Percentiles rank a stretch among this genome's conserved stretches.
phyloP scores from a whole-genome alignment of 768 basidiomycete genomes.

The Fomitopsis serialis region DNA sequence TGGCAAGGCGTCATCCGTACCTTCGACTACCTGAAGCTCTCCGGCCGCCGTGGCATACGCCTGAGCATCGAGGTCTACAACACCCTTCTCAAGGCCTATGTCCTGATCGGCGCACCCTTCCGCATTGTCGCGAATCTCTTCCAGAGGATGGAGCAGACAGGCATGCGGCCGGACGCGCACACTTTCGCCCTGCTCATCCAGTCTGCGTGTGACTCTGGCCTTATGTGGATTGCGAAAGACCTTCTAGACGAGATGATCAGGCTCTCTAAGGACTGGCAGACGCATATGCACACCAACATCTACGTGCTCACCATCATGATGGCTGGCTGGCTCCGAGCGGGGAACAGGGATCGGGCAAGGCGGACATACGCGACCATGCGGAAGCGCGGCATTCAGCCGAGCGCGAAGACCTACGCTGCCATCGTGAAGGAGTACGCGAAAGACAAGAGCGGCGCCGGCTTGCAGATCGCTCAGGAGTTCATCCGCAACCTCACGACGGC shows the following conservation, averaged over 20 bases:
- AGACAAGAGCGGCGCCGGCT: conserved; percentile 40
- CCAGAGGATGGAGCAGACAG: conserved; percentile 41
- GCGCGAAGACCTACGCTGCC: conserved; percentile 59
- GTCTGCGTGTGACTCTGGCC: conserved; percentile 70
- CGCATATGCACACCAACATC: conserved; percentile 40
- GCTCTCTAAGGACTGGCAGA: conserved; percentile 31
- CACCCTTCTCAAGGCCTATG: conserved; percentile 77
- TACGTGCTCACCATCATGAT: conserved; percentile 74
- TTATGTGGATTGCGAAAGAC: conserved; percentile 58
- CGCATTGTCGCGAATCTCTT: conserved; percentile 57
- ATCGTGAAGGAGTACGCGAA: conserved; percentile 61
- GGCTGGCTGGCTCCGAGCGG: conserved; percentile 58
- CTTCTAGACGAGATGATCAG: conserved; percentile 65
- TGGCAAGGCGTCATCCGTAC: conserved; percentile 71
- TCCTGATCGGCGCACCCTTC: conserved; percentile 77
- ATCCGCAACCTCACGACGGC: conserved; percentile 41
- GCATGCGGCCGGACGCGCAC: conserved; percentile 51
- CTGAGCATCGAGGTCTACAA: conserved; percentile 65
- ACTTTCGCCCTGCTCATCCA: conserved; percentile 76
- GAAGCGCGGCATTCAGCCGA: conserved; percentile 57
- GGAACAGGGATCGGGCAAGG: conserved; percentile 51
- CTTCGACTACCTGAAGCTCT: conserved; percentile 54
- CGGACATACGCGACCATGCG: conserved; percentile 70
- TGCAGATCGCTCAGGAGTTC: conserved; percentile 63
- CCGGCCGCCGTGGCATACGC: conserved; percentile 29